A percentile compares a stretch with the other conserved stretches of the same genome.
phyloP scores from a whole-genome alignment of 768 basidiomycete species.

The Pholiota conissans region DNA sequence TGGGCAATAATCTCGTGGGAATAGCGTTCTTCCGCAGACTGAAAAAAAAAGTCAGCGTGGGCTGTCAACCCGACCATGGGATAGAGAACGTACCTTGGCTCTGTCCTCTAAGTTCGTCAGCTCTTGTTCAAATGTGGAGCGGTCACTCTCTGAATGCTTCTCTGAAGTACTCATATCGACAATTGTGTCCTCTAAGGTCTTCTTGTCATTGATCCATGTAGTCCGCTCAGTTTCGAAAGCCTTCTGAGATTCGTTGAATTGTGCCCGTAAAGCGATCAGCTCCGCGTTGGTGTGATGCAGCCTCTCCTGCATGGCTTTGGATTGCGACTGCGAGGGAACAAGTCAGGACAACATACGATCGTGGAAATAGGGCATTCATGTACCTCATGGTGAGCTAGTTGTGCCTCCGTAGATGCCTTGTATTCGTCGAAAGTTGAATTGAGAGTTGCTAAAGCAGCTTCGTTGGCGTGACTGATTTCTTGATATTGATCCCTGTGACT shows the following conservation, averaged over 20 bases:
- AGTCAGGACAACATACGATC: conserved; percentile 21
- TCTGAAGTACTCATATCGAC: conserved; percentile 79
- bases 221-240: conserved; percentile 67
- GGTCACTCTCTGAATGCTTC: conserved; percentile 63
- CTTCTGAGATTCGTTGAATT: conserved; percentile 60
- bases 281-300: conserved; percentile 57
- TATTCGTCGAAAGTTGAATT: conserved; percentile 80
- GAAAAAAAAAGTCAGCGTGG: neutral
- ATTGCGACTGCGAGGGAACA: conserved; percentile 51
- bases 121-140: conserved; percentile 61
- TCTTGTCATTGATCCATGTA: conserved; percentile 79
- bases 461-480: conserved; percentile 81
- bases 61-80: neutral
- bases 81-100: conserved; percentile 49
- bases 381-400: conserved; percentile 69
- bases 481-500: conserved; percentile 83
- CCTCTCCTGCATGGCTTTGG: conserved; percentile 61
- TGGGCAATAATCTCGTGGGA: conserved; percentile 81
- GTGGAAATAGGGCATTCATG: conserved; percentile 25
- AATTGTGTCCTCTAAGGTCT: conserved; percentile 78
- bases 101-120: conserved; percentile 69
- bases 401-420: conserved; percentile 69
- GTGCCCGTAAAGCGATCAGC: conserved; percentile 43
- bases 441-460: conserved; percentile 69
- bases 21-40: conserved; percentile 82